These are phyloP conservation scores for Teratosphaeria epicoccoides DNA, from an alignment of 2,329 filamentous ascomycete species.

Conservation along the genomic window DNA sequence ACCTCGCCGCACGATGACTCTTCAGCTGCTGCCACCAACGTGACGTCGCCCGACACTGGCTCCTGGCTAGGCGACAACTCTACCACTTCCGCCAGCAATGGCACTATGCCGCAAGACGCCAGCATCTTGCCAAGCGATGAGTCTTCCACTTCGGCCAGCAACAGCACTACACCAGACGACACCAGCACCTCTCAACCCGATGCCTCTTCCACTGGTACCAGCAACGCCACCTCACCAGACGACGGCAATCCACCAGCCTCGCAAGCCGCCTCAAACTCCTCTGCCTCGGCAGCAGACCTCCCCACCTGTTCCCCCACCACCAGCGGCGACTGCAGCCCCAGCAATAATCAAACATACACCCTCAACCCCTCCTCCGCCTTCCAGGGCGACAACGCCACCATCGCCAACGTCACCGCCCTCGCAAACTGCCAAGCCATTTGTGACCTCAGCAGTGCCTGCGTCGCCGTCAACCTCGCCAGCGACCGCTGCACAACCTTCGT, in stretches of 20 bases:
- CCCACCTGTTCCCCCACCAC: not conserved
- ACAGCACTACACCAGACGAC: too few species aligned
- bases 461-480: conserved; percentile 3
- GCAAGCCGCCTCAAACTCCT: not conserved
- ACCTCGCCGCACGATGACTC: not conserved
- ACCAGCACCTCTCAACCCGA: too few species aligned
- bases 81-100: too few species aligned
- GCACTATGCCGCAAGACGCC: too few species aligned
- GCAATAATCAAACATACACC: not conserved
- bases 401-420: not conserved
- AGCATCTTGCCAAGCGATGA: too few species aligned
- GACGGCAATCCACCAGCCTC: not conserved
- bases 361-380: not conserved
- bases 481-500: conserved; percentile 1
- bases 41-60: not conserved
- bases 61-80: not conserved
- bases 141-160: too few species aligned
- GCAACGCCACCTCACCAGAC: too few species aligned
- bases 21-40: not conserved
- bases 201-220: too few species aligned
- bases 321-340: not conserved
- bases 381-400: not conserved
- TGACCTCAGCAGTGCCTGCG: not conserved
- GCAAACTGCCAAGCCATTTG: conserved; percentile 1
- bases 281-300: not conserved